Evolutionary conservation across 169 alveolate species (phyloP).

Genomic region (Perkinsus marinus): DNA sequence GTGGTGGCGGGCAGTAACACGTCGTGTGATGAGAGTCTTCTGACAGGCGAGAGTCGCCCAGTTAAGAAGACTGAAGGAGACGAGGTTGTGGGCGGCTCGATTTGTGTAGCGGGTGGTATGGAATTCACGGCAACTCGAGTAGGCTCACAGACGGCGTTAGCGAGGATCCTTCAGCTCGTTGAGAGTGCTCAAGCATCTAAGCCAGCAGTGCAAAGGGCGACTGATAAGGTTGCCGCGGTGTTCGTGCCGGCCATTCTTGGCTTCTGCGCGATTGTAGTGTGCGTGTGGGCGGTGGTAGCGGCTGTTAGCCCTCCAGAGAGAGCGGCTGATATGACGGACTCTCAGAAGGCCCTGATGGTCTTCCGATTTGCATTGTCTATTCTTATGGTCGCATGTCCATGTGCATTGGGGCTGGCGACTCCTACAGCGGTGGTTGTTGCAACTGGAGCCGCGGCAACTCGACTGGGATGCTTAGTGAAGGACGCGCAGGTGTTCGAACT

Average conservation of each 20-base stretch:
- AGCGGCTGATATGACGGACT: not conserved
- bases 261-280: not conserved
- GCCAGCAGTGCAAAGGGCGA: not conserved
- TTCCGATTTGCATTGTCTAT: not conserved
- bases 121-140: not conserved
- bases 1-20: not conserved
- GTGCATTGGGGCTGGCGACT: slow-evolving; percentile 31
- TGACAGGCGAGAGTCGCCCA: slow-evolving; percentile 14
- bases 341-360: not conserved
- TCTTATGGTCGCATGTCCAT: slow-evolving; percentile 21
- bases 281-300: not conserved
- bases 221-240: slow-evolving; percentile 5
- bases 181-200: slow-evolving; percentile 5
- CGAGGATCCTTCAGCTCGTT: slow-evolving; percentile 5
- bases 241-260: slow-evolving; percentile 1
- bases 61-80: not conserved
- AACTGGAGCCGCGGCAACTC: slow-evolving; percentile 22
- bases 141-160: slow-evolving; percentile 3
- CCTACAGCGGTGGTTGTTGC: slow-evolving; percentile 32
- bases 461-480: slow-evolving; percentile 10
- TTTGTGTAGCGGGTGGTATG: not conserved
- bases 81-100: slow-evolving; percentile 8
- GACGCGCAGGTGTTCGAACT: slow-evolving; percentile 15
- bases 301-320: not conserved
- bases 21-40: not conserved